Conservation (phyloP, 495 filamentous ascomycete species). For the Lichina pygmaea region DNA sequence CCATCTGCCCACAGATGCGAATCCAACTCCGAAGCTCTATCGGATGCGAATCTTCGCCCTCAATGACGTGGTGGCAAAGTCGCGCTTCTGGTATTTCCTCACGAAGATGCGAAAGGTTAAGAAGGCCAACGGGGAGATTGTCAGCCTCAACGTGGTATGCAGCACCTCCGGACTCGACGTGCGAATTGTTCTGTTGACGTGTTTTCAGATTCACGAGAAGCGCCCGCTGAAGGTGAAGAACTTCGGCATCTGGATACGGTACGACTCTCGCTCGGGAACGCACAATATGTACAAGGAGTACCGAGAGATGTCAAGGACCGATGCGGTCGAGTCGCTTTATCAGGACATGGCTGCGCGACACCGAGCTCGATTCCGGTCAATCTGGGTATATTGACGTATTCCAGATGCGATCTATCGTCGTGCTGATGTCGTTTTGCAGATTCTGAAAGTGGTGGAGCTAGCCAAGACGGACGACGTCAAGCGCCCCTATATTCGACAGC, state of each 20-base stretch:
- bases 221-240: constrained; percentile 98
- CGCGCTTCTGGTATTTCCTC: constrained; percentile 99
- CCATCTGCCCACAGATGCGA: constrained; percentile 86
- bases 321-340: constrained; percentile 90
- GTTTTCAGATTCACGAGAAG: constrained; percentile 75
- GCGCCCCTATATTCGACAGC: constrained; percentile 97
- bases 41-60: constrained; percentile 99
- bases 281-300: constrained; percentile 99
- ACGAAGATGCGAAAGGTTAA: constrained; percentile 97
- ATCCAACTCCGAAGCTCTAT: constrained; percentile 91
- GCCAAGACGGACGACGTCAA: constrained; percentile 79
- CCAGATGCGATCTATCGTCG: neutral
- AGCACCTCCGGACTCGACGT: neutral
- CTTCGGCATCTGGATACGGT: constrained; percentile 99
- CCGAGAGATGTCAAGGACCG: constrained; percentile 85
- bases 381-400: constrained; percentile 51
- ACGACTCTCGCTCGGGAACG: constrained; percentile 97
- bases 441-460: constrained; percentile 93
- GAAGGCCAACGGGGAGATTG: constrained; percentile 98
- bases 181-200: neutral
- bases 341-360: constrained; percentile 98
- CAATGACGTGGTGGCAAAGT: constrained; percentile 94
- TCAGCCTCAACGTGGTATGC: constrained; percentile 82
- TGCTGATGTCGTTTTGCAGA: constrained; percentile 22
- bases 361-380: constrained; percentile 86